Percentiles rank a stretch among this genome's conserved stretches.
These are phyloP conservation scores for Furcasterigmium sp. DNA, from an alignment of 2,329 filamentous ascomycete species.

Conservation along the genomic window DNA sequence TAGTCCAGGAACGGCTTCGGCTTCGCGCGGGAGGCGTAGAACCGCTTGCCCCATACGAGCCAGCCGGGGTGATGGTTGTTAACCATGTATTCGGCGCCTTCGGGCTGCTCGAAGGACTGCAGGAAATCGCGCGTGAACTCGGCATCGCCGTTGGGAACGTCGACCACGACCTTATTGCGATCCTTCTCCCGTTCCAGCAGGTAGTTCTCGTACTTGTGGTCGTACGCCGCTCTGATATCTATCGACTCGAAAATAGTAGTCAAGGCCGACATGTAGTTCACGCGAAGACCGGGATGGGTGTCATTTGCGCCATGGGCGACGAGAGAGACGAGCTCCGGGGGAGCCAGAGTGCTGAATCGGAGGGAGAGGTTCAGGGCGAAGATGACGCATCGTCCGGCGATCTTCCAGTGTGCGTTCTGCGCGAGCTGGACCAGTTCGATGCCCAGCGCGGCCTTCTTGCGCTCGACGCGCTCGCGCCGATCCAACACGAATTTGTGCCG, in stretches of 20 bases:
- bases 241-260: constrained; percentile 74
- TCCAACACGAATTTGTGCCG: constrained; percentile 70
- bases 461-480: constrained; percentile 72
- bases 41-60: constrained; percentile 89
- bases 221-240: constrained; percentile 79
- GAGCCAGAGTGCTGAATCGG: constrained; percentile 84
- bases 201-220: constrained; percentile 83
- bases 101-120: constrained; percentile 68
- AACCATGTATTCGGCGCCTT: constrained; percentile 75
- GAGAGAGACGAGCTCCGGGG: constrained; percentile 75
- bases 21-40: constrained; percentile 72
- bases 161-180: constrained; percentile 68
- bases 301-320: constrained; percentile 81
- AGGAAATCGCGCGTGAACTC: constrained; percentile 77
- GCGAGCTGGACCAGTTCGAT: constrained; percentile 75
- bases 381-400: constrained; percentile 81
- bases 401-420: constrained; percentile 88
- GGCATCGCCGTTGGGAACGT: constrained; percentile 68
- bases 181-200: constrained; percentile 75
- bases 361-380: constrained; percentile 88
- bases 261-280: constrained; percentile 76
- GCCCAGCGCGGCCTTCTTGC: constrained; percentile 74
- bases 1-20: constrained; percentile 65
- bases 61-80: constrained; percentile 92
- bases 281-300: constrained; percentile 79